Conservation (phyloP, 257 asterid species). For the Gentiana dahurica region DNA sequence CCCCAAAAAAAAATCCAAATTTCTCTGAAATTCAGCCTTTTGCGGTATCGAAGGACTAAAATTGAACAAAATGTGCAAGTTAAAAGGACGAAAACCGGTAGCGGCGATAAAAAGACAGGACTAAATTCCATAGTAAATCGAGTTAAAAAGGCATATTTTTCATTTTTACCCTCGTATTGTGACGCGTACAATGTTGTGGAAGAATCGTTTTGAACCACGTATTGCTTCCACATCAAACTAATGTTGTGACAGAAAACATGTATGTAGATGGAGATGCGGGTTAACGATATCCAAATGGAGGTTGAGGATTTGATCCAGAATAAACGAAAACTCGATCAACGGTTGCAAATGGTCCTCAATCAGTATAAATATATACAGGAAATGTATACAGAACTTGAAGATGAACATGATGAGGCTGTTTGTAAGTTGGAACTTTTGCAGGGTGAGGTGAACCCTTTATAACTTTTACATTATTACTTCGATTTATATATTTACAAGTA, state of each 20-base stretch:
- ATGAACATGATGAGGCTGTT: slow-evolving; percentile 52
- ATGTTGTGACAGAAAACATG: slow-evolving; percentile 7
- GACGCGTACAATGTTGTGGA: no score
- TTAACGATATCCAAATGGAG: slow-evolving; percentile 34
- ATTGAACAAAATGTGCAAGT: no score
- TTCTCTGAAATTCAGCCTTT: no score
- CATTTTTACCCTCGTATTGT: no score
- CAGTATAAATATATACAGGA: slow-evolving; percentile 28
- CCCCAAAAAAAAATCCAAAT: no score
- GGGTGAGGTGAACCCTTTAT: slow-evolving; percentile 31
- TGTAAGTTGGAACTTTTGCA: slow-evolving; percentile 36
- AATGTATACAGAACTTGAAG: slow-evolving; percentile 52
- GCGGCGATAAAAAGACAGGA: no score
- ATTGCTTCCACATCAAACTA: background rate
- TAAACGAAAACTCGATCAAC: slow-evolving; percentile 32
- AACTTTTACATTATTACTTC: background rate
- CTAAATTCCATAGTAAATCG: no score
- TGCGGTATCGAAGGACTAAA: no score
- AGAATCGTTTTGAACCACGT: no score
- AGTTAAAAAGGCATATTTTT: no score
- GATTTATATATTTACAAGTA: no score
- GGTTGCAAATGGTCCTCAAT: slow-evolving; percentile 20
- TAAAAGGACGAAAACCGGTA: no score
- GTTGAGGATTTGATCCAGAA: slow-evolving; percentile 37
- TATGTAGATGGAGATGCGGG: slow-evolving; percentile 52